Evolutionary conservation across 768 basidiomycete species (phyloP).

Genomic region (Agaricus sinodeliciosus): DNA sequence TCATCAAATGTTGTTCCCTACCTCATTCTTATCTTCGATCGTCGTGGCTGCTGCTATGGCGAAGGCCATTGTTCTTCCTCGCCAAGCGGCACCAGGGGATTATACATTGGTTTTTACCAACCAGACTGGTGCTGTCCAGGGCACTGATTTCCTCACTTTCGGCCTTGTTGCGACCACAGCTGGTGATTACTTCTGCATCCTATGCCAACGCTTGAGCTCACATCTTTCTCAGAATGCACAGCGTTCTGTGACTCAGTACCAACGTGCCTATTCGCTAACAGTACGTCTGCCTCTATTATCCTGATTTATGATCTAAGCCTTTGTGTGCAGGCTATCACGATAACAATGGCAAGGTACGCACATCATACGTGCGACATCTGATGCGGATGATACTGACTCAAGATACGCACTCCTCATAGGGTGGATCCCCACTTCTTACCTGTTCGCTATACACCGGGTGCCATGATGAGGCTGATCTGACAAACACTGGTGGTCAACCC

Average conservation of each 20-base stretch:
- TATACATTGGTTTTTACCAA: slow-evolving; percentile 33
- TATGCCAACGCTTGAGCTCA: background rate
- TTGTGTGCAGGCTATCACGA: slow-evolving; percentile 32
- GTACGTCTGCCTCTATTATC: slow-evolving; percentile 19
- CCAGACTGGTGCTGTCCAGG: slow-evolving; percentile 36
- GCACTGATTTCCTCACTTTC: slow-evolving; percentile 33
- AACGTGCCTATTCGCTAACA: slow-evolving; percentile 37
- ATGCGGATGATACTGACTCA: background rate
- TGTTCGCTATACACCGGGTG: slow-evolving; percentile 37
- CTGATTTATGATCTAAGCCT: background rate
- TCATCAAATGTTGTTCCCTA: slow-evolving; percentile 1
- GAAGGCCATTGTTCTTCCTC: slow-evolving; percentile 6
- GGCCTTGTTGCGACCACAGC: slow-evolving; percentile 36
- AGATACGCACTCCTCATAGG: slow-evolving; percentile 15
- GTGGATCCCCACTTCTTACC: slow-evolving; percentile 36
- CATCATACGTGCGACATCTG: background rate
- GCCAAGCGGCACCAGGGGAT: slow-evolving; percentile 17
- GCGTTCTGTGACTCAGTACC: slow-evolving; percentile 35
- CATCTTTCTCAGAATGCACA: slow-evolving; percentile 28
- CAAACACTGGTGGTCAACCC: slow-evolving; percentile 36
- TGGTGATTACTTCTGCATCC: slow-evolving; percentile 19
- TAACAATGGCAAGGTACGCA: slow-evolving; percentile 36
- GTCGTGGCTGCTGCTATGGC: slow-evolving; percentile 5
- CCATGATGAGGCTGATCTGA: slow-evolving; percentile 28
- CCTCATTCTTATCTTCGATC: background rate